Evolutionary conservation across 2,329 filamentous ascomycete genomes (phyloP).

Genomic region (Chaetoscypha palmicola): DNA sequence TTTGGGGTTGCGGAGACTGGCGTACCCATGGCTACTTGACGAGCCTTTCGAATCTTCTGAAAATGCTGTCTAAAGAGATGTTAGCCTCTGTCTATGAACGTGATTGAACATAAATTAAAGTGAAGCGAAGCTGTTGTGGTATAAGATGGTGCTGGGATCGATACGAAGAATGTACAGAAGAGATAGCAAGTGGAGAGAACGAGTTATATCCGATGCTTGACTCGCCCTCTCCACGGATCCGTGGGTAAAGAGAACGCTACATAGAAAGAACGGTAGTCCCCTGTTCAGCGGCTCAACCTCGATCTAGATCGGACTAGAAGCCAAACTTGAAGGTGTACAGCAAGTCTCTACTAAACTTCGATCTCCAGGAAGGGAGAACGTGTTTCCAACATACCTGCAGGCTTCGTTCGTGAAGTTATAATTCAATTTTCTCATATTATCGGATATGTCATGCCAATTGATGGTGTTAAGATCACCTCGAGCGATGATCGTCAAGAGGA

Average conservation of each 20-base stretch:
- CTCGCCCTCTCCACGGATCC: no score
- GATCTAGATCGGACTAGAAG: not conserved
- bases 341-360: not conserved
- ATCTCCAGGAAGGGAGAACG: not conserved
- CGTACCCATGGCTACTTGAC: not conserved
- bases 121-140: not conserved
- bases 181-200: not conserved
- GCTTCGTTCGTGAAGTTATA: slow-evolving; percentile 27
- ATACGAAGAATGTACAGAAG: not conserved
- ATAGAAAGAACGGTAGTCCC: no score
- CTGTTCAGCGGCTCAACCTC: not conserved
- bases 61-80: slow-evolving; percentile 25
- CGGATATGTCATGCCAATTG: slow-evolving; percentile 22
- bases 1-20: not conserved
- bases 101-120: not conserved
- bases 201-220: no score
- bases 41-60: slow-evolving; percentile 25
- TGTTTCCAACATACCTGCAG: slow-evolving; percentile 30
- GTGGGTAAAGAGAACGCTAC: no score
- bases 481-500: slow-evolving; percentile 28
- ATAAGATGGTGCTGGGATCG: not conserved
- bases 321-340: no score
- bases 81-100: slow-evolving; percentile 4
- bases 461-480: slow-evolving; percentile 20
- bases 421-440: slow-evolving; percentile 17